These are phyloP conservation scores for Penicillium odoratum DNA, from an alignment of 495 filamentous ascomycete species.

Conservation along the genomic window DNA sequence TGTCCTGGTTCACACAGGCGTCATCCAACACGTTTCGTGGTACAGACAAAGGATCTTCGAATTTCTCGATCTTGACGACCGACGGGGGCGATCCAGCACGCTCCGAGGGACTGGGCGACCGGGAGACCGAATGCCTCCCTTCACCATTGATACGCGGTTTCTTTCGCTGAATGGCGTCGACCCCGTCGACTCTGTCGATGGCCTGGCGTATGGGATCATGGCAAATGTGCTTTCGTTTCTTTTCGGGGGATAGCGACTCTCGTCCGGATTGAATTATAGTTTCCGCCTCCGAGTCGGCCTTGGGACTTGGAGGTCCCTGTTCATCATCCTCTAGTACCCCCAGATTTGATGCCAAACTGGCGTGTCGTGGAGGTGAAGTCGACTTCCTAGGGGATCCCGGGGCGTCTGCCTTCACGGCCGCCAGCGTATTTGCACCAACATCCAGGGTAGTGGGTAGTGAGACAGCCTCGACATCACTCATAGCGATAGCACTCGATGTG, in stretches of 20 bases:
- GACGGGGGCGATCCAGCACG: slow-evolving; percentile 28
- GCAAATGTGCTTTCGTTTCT: slow-evolving; percentile 66
- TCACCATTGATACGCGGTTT: slow-evolving; percentile 34
- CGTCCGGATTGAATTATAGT: slow-evolving; percentile 76
- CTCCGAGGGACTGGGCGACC: slow-evolving; percentile 29
- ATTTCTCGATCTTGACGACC: slow-evolving; percentile 40
- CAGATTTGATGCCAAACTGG: slow-evolving; percentile 25
- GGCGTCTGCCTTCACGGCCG: slow-evolving; percentile 35
- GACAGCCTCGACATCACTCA: slow-evolving; percentile 52
- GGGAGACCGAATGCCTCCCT: slow-evolving; percentile 25
- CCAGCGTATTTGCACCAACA: slow-evolving; percentile 39
- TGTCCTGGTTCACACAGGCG: slow-evolving; percentile 20
- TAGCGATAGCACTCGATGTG: slow-evolving; percentile 50
- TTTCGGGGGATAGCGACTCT: slow-evolving; percentile 66
- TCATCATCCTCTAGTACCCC: slow-evolving; percentile 30
- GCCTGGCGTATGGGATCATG: slow-evolving; percentile 52
- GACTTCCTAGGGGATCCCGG: slow-evolving; percentile 23
- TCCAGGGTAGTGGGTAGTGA: slow-evolving; percentile 47
- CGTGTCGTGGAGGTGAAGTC: slow-evolving; percentile 20
- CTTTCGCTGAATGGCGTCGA: slow-evolving; percentile 56
- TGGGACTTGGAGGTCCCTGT: slow-evolving; percentile 41
- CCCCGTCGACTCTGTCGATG: slow-evolving; percentile 21
- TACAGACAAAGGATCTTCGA: slow-evolving; percentile 32
- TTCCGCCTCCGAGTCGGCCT: slow-evolving; percentile 74
- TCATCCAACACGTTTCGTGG: slow-evolving; percentile 24